phyloP scores from a whole-genome alignment of 371 early-diverging fungal genomes.

The Lichtheimia ornata region DNA sequence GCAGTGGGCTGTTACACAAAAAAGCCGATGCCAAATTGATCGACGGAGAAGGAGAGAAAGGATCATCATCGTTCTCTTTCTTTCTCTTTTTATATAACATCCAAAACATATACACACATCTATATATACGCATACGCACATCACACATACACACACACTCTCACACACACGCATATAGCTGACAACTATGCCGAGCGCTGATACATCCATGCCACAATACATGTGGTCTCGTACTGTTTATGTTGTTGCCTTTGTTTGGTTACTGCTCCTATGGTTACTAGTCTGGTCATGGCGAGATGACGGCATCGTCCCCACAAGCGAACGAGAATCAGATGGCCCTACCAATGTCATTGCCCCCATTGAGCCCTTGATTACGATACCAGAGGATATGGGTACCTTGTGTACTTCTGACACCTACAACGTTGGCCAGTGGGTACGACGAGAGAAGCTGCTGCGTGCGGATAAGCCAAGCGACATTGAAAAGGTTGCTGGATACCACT shows the following conservation, averaged over 20 bases:
- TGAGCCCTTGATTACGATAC: conserved; percentile 11
- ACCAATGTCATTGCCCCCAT: background rate
- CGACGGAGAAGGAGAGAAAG: conserved; percentile 2
- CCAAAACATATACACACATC: background rate
- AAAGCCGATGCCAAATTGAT: background rate
- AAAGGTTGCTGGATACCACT: conserved; percentile 32
- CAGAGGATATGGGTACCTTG: conserved; percentile 13
- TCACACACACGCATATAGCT: background rate
- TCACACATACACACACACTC: background rate
- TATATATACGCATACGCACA: conserved; percentile 1
- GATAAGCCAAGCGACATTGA: conserved; percentile 20
- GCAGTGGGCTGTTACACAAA: background rate
- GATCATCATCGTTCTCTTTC: background rate
- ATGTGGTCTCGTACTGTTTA: conserved; percentile 11
- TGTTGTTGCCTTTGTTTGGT: conserved; percentile 11
- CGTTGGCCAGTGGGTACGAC: conserved; percentile 36
- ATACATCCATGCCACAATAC: conserved; percentile 3
- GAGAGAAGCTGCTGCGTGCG: conserved; percentile 16
- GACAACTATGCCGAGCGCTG: conserved; percentile 2
- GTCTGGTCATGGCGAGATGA: conserved; percentile 20
- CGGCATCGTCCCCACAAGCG: conserved; percentile 6
- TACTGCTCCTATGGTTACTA: conserved; percentile 19
- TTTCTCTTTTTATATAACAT: conserved; percentile 2
- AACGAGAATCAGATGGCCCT: conserved; percentile 4
- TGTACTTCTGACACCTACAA: conserved; percentile 40